Base-by-base conservation (phyloP, 305 asterid species). In the Rubia peregrina region DNA sequence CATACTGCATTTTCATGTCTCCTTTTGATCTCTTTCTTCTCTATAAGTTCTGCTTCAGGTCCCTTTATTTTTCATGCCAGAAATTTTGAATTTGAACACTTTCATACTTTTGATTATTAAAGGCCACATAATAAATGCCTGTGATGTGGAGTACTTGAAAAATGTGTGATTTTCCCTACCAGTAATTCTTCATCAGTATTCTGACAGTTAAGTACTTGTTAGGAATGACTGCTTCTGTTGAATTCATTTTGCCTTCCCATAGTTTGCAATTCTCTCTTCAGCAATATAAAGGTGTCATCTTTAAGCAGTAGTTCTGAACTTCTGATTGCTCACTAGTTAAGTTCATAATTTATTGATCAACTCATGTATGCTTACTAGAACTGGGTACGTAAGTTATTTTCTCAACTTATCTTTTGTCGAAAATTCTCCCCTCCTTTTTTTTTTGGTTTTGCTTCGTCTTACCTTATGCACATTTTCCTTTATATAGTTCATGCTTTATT, bases 11-110 rank as follows among this genome's bases (percentile, higher is more conserved):
- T 21, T 66, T 12, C 11, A 7, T 22, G 70, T 19, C 33, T 22
- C 65, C 65, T 46, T 36, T 67, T 67, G 71, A 36, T 7, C 44
- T 9, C 40, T 67, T 24, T 67, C 53, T 67, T 51, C 26, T 67
- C 56, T 17, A 46, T 33, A 5, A 48, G 53, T 53, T 46, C 61
- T 48, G 41, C 61, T 46, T 9, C 16, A 17, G 44, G 13, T 26
- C 26, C 61, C 48, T 17, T 17, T 62, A 24, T 67, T 26, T 46
- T 19, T 46, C 22, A 14, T 24, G 12, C 26, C 26, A 30, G 10
- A 48, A 67, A 24, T 36, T 46, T 36, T 48, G 71, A 67, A 67
- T 33, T 36, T 17, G 36, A n/a, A 67, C 22, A 11, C 26, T 67
- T 46, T 44, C 44, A 48, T 67, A 21, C 14, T 14, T 51, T 22